These are phyloP conservation scores for Coemansia sp. DNA, from an alignment of 192 early-diverging fungal genomes.

Conservation along the genomic window DNA sequence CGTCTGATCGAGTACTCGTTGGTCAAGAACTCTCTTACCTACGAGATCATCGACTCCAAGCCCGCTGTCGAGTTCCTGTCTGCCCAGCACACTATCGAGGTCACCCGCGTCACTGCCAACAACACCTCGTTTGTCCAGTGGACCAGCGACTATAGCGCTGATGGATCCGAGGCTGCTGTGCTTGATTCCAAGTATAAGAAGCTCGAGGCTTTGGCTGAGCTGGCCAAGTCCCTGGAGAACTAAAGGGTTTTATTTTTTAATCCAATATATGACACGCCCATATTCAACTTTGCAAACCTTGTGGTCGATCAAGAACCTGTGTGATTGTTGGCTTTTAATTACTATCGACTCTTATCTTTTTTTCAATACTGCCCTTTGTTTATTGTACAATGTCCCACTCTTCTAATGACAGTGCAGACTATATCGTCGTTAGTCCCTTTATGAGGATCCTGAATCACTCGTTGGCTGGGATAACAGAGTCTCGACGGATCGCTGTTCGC, in stretches of 20 bases:
- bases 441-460: constrained; percentile 40
- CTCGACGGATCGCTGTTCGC: constrained; percentile 36
- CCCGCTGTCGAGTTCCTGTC: constrained; percentile 60
- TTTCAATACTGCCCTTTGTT: background rate
- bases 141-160: constrained; percentile 61
- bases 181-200: constrained; percentile 65
- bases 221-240: constrained; percentile 51
- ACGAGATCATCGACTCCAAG: constrained; percentile 60
- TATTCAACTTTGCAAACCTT: background rate
- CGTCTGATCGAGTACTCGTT: constrained; percentile 61
- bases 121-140: constrained; percentile 64
- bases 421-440: constrained; percentile 25
- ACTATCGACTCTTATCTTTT: background rate
- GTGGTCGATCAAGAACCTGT: background rate
- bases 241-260: constrained; percentile 7
- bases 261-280: constrained; percentile 1
- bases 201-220: constrained; percentile 60
- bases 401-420: background rate
- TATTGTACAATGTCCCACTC: constrained; percentile 1
- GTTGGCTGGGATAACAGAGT: constrained; percentile 47
- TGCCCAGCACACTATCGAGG: constrained; percentile 58
- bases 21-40: constrained; percentile 56
- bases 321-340: background rate
- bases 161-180: constrained; percentile 52
- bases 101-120: constrained; percentile 55